phyloP scores from a whole-genome alignment of 78 protist species.

The Guillardia theta region DNA sequence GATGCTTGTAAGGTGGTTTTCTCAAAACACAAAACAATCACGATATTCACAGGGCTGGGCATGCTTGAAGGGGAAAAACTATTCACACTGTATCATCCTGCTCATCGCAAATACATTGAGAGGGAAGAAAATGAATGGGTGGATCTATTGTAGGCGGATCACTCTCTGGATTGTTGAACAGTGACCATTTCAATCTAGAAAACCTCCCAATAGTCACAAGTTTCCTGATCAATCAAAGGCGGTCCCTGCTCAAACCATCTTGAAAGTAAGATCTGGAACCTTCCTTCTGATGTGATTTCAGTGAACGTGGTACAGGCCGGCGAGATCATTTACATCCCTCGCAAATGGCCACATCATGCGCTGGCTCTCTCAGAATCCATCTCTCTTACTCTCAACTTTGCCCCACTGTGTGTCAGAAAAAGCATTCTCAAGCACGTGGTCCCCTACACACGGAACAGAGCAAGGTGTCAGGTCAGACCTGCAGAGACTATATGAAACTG shows the following conservation, averaged over 20 bases:
- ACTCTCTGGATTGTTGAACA: too few species aligned
- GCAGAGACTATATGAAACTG: not conserved
- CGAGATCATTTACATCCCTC: not conserved
- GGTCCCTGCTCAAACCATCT: not conserved
- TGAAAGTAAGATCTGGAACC: too few species aligned
- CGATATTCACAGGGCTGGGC: not conserved
- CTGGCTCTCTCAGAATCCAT: not conserved
- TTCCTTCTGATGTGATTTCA: too few species aligned
- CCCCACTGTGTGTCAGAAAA: not conserved
- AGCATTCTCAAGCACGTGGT: not conserved
- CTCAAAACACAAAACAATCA: not conserved
- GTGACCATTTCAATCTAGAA: too few species aligned
- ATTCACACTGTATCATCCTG: not conserved
- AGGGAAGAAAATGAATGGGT: not conserved
- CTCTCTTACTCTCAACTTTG: not conserved
- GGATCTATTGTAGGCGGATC: not conserved
- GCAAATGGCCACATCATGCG: conserved; percentile 39
- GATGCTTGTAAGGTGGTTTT: not conserved
- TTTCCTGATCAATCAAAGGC: not conserved
- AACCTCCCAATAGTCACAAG: not conserved
- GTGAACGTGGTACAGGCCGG: not conserved
- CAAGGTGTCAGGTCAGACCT: not conserved
- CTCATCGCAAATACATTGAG: not conserved
- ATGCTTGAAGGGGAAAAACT: conserved; percentile 11
- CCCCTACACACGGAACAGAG: not conserved